A percentile compares a stretch with the other conserved stretches of the same genome.
Conservation (phyloP, 306 rosid genomes). For the Amphicarpaea edgeworthii region DNA sequence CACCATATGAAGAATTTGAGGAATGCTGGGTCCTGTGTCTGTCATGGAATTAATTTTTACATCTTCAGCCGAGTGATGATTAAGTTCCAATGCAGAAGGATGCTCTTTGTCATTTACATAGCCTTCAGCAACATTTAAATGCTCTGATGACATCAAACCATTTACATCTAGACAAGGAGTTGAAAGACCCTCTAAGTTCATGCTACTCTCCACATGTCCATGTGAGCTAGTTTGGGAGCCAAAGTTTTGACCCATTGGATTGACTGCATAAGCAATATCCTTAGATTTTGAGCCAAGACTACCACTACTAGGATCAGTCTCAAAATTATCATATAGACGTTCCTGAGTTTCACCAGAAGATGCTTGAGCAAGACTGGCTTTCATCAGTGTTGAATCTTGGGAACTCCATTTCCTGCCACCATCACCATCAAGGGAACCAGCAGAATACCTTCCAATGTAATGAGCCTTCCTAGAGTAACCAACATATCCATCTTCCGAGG, state of each 20-base stretch:
- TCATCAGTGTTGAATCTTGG: constrained; percentile 72
- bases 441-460: constrained; percentile 84
- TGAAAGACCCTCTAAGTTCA: constrained; percentile 67
- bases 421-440: constrained; percentile 88
- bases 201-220: constrained; percentile 60
- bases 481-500: constrained; percentile 91
- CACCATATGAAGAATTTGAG: constrained; percentile 93
- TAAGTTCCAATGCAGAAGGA: constrained; percentile 60
- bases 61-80: constrained; percentile 59
- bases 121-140: constrained; percentile 60
- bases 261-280: constrained; percentile 54
- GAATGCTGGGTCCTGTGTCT: constrained; percentile 87
- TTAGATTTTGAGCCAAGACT: constrained; percentile 60
- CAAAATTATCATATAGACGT: constrained; percentile 62
- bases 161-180: constrained; percentile 63
- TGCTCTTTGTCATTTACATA: constrained; percentile 59
- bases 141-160: constrained; percentile 59
- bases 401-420: constrained; percentile 95
- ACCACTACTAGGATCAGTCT: constrained; percentile 61
- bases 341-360: constrained; percentile 71
- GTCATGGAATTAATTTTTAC: constrained; percentile 56
- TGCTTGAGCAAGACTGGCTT: constrained; percentile 65
- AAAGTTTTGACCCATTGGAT: constrained; percentile 59
- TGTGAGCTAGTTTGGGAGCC: constrained; percentile 62
- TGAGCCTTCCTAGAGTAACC: constrained; percentile 78